phyloP scores from a whole-genome alignment of 106 monocot species.

The Hemerocallis citrina region DNA sequence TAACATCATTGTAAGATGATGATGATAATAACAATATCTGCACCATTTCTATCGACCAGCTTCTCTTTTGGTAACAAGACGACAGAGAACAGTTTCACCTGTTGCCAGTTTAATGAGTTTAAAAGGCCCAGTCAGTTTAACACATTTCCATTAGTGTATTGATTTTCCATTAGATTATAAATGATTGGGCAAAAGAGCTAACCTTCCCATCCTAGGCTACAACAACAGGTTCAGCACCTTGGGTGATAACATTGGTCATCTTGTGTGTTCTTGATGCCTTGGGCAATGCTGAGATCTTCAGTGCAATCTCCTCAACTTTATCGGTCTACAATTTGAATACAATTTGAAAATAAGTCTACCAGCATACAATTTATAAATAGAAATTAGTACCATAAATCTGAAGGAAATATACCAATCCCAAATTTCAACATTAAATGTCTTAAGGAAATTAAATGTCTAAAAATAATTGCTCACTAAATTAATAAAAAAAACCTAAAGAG shows the following conservation, averaged over 20 bases:
- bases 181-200: not conserved
- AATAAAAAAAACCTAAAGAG: too few relatives aligned
- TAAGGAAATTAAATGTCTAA: too few relatives aligned
- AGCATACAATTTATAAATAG: not conserved
- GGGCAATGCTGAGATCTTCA: conserved; percentile 80
- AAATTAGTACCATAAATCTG: not conserved
- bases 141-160: too few relatives aligned
- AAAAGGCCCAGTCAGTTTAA: too few relatives aligned
- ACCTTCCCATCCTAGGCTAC: conserved; percentile 96
- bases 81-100: conserved; percentile 75
- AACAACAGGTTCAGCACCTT: conserved; percentile 82
- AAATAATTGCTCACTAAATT: too few relatives aligned
- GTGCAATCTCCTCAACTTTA: conserved; percentile 79
- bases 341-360: not conserved
- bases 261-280: conserved; percentile 59
- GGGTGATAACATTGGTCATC: conserved; percentile 80
- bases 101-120: too few relatives aligned
- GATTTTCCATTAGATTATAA: too few relatives aligned
- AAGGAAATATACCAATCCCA: conserved; percentile 68
- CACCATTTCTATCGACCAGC: conserved; percentile 91
- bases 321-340: conserved; percentile 72
- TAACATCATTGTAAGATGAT: too few relatives aligned
- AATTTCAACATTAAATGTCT: too few relatives aligned
- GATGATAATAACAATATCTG: conserved; percentile 41
- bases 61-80: conserved; percentile 83